Evolutionary conservation across 169 alveolate species (phyloP), one percentile per base, ranked within the genome.

Genomic region (Eimeria sp.): DNA sequence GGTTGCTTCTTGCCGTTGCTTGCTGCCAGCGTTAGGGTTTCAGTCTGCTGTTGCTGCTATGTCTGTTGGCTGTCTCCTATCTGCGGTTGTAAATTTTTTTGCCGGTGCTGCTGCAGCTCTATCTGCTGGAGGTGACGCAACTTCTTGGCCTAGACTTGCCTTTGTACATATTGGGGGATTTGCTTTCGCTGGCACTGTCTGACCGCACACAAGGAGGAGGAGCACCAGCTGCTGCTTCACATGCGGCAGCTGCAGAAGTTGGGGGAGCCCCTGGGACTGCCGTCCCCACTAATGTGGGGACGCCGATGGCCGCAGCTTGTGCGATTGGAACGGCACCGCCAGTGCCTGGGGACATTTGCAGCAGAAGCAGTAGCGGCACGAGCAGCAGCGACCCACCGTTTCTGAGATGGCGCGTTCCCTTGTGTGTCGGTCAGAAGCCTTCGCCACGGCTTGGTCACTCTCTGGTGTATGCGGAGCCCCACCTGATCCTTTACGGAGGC

Each of bases 381-480:
- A 85, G 40, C 82, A 85, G n/a, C 82, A 40, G 82, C 80, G 64
- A 0, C 46, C 93, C 82, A 54, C 93, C 93, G 83, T 10, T 85
- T 82, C 95, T 91, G 46, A 85, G 74, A 23, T 91, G 95, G 95
- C 60, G 83, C 71, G 90, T 78, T 27, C 95, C 90, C 49, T 37
- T 33, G 58, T 78, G 80, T 30, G 46, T 46, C 13, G 95, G 95
- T 23, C 56, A 33, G 85, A 68, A 25, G 91, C 95, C 95, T 27
- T 18, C 85, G 49, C 85, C 95, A n/a, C 80, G 95, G 90, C 74
- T 62, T 30, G 95, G 95, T 18, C 95, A 91, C 49, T 91, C 95
- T 25, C 72, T 91, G 71, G 95, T 91, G 66, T 77, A 58, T 60
- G 82, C 95, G 37, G 95, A 77, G 72, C 95, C 95, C 2, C 95